phyloP scores from a whole-genome alignment of 2,329 filamentous ascomycete genomes.

The Aaosphaeria arxii region DNA sequence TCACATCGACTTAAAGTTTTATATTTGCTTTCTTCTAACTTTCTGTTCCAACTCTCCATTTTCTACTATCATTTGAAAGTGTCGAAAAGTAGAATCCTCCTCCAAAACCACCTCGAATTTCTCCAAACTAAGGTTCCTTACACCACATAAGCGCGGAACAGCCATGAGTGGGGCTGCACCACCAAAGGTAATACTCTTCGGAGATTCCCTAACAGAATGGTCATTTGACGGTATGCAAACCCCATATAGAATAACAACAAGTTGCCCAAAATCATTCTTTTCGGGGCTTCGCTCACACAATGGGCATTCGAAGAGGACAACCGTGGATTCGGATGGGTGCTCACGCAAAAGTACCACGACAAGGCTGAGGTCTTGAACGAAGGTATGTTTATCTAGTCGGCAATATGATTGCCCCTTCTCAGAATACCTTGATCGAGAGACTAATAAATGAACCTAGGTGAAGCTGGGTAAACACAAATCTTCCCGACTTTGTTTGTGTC shows the following conservation, averaged over 20 bases:
- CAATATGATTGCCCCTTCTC: background rate
- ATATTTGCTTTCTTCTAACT: no score
- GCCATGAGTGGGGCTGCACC: no score
- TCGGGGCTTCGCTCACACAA: constrained; percentile 34
- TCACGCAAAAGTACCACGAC: constrained; percentile 21
- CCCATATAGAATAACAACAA: background rate
- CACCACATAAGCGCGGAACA: no score
- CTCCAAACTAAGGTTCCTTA: no score
- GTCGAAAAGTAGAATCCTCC: no score
- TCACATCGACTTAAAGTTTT: no score
- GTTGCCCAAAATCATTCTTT: constrained; percentile 27
- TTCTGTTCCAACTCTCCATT: no score
- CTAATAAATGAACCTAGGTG: constrained; percentile 6
- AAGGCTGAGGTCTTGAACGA: constrained; percentile 27
- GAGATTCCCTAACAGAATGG: no score
- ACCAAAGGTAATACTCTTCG: no score
- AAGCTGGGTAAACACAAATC: constrained; percentile 17
- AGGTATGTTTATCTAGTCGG: constrained; percentile 13
- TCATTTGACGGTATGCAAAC: no score
- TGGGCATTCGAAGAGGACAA: constrained; percentile 27
- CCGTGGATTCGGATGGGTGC: constrained; percentile 26
- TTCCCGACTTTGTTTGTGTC: constrained; percentile 1
- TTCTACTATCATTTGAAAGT: no score
- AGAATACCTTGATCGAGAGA: background rate
- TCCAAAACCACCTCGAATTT: no score